phyloP scores from a whole-genome alignment of 2,329 filamentous ascomycete species.

The Dryadomyces quercivorus region DNA sequence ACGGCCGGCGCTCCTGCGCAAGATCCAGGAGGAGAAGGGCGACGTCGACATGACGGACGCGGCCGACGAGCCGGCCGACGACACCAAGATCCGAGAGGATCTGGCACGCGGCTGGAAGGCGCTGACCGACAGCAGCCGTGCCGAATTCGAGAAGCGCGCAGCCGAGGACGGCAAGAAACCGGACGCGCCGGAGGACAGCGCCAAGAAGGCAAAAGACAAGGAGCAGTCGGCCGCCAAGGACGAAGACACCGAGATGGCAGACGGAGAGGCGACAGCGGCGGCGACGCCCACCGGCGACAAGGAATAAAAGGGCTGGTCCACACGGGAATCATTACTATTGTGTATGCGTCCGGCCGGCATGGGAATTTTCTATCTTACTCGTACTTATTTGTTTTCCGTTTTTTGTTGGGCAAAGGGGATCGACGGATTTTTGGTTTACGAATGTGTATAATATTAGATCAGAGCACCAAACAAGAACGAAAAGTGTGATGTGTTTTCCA shows the following conservation, averaged over 20 bases:
- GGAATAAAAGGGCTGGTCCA: neutral
- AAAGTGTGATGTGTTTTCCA: neutral
- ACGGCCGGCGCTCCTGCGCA: constrained; percentile 29
- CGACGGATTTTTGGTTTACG: neutral
- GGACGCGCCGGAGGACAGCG: constrained; percentile 20
- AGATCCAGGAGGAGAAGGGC: constrained; percentile 15
- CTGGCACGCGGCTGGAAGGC: constrained; percentile 43
- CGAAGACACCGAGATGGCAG: constrained; percentile 37
- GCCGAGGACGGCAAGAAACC: constrained; percentile 29
- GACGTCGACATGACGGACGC: constrained; percentile 27
- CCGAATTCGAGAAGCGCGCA: constrained; percentile 33
- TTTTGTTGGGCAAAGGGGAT: neutral
- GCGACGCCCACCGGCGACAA: constrained; percentile 15
- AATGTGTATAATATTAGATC: constrained; percentile 3
- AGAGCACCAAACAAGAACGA: neutral
- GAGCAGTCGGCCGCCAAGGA: constrained; percentile 15
- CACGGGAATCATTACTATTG: too few relatives aligned
- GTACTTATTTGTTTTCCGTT: neutral
- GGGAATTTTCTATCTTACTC: neutral
- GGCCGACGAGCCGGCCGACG: neutral
- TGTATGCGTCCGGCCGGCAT: neutral
- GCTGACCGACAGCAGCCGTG: constrained; percentile 34
- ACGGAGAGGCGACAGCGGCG: constrained; percentile 25
- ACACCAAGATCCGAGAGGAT: constrained; percentile 37
- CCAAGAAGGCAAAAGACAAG: constrained; percentile 4